Base-by-base conservation (phyloP, 495 filamentous ascomycete species). In the Bombardia bombarda region DNA sequence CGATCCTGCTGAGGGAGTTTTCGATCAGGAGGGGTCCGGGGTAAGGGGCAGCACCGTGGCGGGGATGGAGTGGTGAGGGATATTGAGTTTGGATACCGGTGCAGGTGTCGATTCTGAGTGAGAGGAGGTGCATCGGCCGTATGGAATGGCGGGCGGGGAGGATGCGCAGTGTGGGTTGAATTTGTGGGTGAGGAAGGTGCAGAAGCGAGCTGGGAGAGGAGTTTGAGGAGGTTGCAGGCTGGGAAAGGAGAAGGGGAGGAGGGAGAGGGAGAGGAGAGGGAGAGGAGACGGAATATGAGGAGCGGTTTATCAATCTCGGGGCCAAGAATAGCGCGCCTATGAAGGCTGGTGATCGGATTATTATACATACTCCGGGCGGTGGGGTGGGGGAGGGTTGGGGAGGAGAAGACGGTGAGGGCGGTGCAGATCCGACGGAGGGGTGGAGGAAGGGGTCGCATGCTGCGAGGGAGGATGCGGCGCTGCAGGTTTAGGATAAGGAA, bases 311-410 rank as follows among this genome's bases (percentile, higher is more conserved):
- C 49, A 95, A 90, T 56, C 61, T 96, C 34, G 92, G 90, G 0
- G 89, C 81, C 7, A 98, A 98, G 74, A 96, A 96, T 58, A 95
- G 87, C 13, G 89, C 90, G 19, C 72, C 75, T 8, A 93, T 96
- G 79, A 70, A 81, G 51, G 69, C 78, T 0, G 90, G 92, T 18
- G 92, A 98, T 60, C 74, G 89, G 7, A 87, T 98, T 49, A 82
- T 95, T 42, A 43, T 83, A 14, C 65, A 62, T 37, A 85, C 82
- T 7, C 82, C 82, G 3, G 83, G 83, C 28, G 83, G 83, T 16
- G 84, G 84, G 28, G n/a, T n/a, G n/a, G n/a, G n/a, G n/a, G n/a
- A n/a, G n/a, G 84, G 80, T 1, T 88, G 83, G 82, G 84, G 84
- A 3, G 67, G 62, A 36, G 67, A 69, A 5, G 79, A 76, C 2